Evolutionary conservation across 352 stramenopile genomes (phyloP).

Genomic region (Albugo candida): DNA sequence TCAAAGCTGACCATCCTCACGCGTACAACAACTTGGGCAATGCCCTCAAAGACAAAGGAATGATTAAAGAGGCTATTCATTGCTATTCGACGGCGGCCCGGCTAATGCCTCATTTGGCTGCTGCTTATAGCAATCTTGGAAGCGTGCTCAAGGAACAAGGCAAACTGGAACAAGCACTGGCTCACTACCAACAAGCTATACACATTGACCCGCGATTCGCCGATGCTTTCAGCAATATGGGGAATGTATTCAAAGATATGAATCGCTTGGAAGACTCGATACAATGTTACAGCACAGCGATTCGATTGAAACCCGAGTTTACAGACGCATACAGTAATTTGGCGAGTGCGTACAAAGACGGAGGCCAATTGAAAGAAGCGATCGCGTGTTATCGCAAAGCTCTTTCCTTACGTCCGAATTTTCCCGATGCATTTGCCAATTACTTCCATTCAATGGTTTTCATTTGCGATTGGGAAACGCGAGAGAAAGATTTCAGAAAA

Average conservation of each 20-base stretch:
- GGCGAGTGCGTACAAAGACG: conserved; percentile 83
- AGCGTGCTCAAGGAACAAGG: conserved; percentile 89
- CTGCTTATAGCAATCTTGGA: conserved; percentile 86
- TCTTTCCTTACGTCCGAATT: conserved; percentile 75
- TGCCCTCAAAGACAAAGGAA: conserved; percentile 80
- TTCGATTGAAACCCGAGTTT: conserved; percentile 79
- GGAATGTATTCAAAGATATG: conserved; percentile 87
- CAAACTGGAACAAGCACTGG: conserved; percentile 82
- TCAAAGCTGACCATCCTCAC: conserved; percentile 85
- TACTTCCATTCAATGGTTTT: conserved; percentile 85
- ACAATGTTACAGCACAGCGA: conserved; percentile 77
- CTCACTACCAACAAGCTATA: conserved; percentile 89
- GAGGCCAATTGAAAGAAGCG: conserved; percentile 72
- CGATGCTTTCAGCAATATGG: conserved; percentile 88
- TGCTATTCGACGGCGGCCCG: conserved; percentile 83
- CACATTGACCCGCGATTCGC: conserved; percentile 83
- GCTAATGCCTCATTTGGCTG: conserved; percentile 83
- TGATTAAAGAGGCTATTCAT: conserved; percentile 86
- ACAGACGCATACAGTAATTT: conserved; percentile 85
- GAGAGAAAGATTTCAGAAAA: conserved; percentile 55
- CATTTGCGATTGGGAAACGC: conserved; percentile 82
- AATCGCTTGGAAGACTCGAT: conserved; percentile 76
- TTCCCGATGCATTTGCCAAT: conserved; percentile 84
- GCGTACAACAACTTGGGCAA: conserved; percentile 91
- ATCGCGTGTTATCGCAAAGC: conserved; percentile 88